Evolutionary conservation across 2,329 filamentous ascomycete genomes (phyloP).

Genomic region (Blastomyces percursus): DNA sequence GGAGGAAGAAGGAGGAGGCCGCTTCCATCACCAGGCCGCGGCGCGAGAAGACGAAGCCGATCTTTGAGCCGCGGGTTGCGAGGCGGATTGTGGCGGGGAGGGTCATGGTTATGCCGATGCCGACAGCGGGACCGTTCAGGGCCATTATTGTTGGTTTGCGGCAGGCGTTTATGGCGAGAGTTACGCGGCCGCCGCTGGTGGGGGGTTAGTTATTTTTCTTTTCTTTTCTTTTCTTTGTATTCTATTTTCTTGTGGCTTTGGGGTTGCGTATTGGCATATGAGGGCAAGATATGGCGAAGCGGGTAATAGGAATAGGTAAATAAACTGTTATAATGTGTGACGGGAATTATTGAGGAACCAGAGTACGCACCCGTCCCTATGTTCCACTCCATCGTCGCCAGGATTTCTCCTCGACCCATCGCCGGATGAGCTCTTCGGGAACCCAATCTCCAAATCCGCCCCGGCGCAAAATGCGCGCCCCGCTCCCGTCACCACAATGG

Average conservation of each 20-base stretch:
- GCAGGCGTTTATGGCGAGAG: slow-evolving; percentile 46
- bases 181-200: slow-evolving; percentile 31
- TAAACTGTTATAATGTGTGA: too few relatives aligned
- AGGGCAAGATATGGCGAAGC: too few relatives aligned
- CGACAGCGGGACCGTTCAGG: slow-evolving; percentile 46
- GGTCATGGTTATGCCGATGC: slow-evolving; percentile 49
- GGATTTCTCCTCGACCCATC: slow-evolving; percentile 16
- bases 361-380: slow-evolving; percentile 42
- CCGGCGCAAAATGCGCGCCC: slow-evolving; percentile 46
- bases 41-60: slow-evolving; percentile 64
- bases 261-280: neutral
- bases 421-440: slow-evolving; percentile 21
- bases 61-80: slow-evolving; percentile 48
- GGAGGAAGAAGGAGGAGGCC: slow-evolving; percentile 59
- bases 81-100: slow-evolving; percentile 48
- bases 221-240: neutral
- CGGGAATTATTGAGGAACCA: too few relatives aligned
- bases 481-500: slow-evolving; percentile 44
- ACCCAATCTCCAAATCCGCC: slow-evolving; percentile 45
- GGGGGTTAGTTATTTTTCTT: neutral
- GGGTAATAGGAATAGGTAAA: too few relatives aligned
- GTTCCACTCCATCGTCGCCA: slow-evolving; percentile 32
- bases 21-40: slow-evolving; percentile 64
- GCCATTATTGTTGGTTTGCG: slow-evolving; percentile 48
- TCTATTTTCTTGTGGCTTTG: neutral